Base-by-base conservation (phyloP, 805 yeast genomes). In the Kodamaea kakaduensis region DNA sequence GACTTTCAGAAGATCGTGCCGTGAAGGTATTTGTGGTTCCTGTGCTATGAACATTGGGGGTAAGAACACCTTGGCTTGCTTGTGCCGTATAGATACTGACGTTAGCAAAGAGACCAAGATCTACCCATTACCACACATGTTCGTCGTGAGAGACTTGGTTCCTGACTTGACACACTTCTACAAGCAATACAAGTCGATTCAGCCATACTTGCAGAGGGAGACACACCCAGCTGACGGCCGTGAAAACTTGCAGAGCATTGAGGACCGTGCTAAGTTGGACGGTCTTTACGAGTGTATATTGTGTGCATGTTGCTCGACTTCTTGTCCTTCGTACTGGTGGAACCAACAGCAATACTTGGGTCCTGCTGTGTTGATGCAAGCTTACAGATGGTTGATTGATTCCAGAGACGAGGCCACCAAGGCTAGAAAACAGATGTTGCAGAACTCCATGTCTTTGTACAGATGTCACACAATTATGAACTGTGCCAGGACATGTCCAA, bases 241-340 rank as follows among this genome's bases (percentile, higher is more conserved):
- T 61, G 98, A 93, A 71, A 84, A 84, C 62, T 74, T 86, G 54
- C 98, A 93, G 71, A 72, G 86, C 50, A 76, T 86, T 46, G 95
- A 73, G 47, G 98, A 93, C 71, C 82, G 98, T 69, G 86, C 83
- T 67, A 93, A 93, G 70, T 75, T 90, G 58, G 97, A 93, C 63
- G 98, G 98, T 38, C 69, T 93, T 50, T 90, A 90, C 70, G 97
- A 90, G 70, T 90, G 98, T 74, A 90, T 90, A 54, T 72, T 90
- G 59, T 90, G 98, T 72, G 98, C 98, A 8, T 89, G 98, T 70
- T 90, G 98, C 68, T 89, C 97, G 22, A 93, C 98, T 34, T 81
- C 97, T 13, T 93, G 98, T 73, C 98, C 98, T 36, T 89, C 97
- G 3, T 93, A 93, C 77, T 93, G 98, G 98, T 93, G 98, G 98